These are phyloP conservation scores for Penicillium paneum DNA, from an alignment of 2,329 filamentous ascomycete species.

Conservation along the genomic window DNA sequence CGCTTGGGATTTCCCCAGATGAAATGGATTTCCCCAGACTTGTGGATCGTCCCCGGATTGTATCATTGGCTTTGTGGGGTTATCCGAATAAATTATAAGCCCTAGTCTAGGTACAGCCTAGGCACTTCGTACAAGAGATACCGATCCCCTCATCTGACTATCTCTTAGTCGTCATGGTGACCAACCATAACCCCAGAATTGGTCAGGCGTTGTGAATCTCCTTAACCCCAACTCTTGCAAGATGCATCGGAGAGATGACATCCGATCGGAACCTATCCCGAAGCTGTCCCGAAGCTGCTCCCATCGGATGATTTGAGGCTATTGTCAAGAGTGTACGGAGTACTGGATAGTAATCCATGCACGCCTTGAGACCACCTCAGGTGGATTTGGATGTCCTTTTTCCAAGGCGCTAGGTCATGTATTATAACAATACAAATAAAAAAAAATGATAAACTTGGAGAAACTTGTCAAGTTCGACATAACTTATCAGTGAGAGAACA, in stretches of 20 bases:
- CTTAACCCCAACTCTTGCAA: slow-evolving; percentile 1
- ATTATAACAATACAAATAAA: background rate
- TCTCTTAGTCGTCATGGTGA: background rate
- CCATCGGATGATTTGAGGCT: background rate
- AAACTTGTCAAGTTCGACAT: background rate
- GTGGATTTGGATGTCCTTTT: background rate
- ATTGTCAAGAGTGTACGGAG: background rate
- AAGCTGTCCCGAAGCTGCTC: background rate
- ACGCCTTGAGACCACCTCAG: too few relatives aligned
- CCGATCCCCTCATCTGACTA: background rate
- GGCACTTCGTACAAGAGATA: background rate
- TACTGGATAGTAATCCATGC: background rate
- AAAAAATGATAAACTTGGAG: too few relatives aligned
- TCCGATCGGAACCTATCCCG: background rate
- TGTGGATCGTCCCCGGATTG: slow-evolving; percentile 1
- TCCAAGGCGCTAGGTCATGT: background rate
- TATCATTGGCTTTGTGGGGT: background rate
- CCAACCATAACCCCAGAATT: background rate
- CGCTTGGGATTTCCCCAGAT: background rate
- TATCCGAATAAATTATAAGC: background rate
- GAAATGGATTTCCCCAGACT: slow-evolving; percentile 10
- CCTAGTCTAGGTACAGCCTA: background rate
- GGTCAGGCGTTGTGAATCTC: background rate
- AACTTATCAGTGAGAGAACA: background rate
- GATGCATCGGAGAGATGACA: background rate